Percentiles rank a stretch among this genome's conserved stretches.
Conservation (phyloP, 208 protist genomes). For the Wallacemonas sp. region DNA sequence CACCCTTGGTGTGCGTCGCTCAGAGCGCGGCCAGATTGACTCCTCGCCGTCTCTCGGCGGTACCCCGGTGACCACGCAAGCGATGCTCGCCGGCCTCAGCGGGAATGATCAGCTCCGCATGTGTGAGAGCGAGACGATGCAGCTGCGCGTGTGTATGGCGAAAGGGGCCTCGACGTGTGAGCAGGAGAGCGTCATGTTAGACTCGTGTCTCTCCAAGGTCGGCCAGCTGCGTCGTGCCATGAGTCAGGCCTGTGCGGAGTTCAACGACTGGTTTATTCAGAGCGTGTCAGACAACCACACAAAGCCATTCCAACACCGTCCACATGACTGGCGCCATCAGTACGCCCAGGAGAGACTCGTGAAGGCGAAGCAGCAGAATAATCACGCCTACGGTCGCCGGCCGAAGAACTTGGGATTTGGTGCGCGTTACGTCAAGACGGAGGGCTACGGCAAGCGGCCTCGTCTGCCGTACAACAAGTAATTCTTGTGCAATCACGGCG, state of each 20-base stretch:
- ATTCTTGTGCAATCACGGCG: not conserved
- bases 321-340: constrained; percentile 85
- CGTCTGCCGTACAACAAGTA: constrained; percentile 90
- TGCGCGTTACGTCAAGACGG: constrained; percentile 82
- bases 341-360: constrained; percentile 89
- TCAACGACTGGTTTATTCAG: constrained; percentile 90
- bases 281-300: constrained; percentile 92
- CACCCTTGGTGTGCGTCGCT: constrained; percentile 80
- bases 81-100: constrained; percentile 76
- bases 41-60: constrained; percentile 76
- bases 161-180: constrained; percentile 78
- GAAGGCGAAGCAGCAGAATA: constrained; percentile 73
- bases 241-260: constrained; percentile 59
- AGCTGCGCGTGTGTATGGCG: constrained; percentile 87
- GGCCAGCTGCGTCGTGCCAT: constrained; percentile 78
- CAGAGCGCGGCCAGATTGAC: constrained; percentile 79
- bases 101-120: constrained; percentile 80
- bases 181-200: constrained; percentile 69
- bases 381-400: constrained; percentile 65
- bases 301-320: constrained; percentile 86
- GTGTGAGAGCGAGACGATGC: constrained; percentile 84
- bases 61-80: constrained; percentile 78
- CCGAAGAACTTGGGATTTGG: constrained; percentile 81
- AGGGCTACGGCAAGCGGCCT: constrained; percentile 81
- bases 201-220: constrained; percentile 77